Evolutionary conservation across 2,329 filamentous ascomycete species (phyloP).

Genomic region (Aspergillus luchuensis): DNA sequence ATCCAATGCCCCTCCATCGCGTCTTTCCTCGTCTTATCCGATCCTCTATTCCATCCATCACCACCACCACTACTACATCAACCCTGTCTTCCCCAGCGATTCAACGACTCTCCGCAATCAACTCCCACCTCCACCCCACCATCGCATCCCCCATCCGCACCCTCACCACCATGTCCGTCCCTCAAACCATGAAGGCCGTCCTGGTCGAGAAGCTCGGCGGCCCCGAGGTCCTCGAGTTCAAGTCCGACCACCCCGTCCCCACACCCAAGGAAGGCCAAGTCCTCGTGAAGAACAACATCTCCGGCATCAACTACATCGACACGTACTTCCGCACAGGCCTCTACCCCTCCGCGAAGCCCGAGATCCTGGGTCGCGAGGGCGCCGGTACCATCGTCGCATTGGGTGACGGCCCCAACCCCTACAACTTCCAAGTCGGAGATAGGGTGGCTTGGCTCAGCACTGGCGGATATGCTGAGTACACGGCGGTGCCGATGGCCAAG

Average conservation of each 20-base stretch:
- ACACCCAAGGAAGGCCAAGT: slow-evolving; percentile 68
- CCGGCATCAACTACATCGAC: slow-evolving; percentile 88
- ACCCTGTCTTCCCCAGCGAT: neutral
- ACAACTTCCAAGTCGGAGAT: slow-evolving; percentile 65
- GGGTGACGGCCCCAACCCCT: slow-evolving; percentile 53
- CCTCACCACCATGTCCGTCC: slow-evolving; percentile 48
- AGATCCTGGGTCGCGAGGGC: slow-evolving; percentile 78
- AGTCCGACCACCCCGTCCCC: slow-evolving; percentile 71
- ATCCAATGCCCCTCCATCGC: slow-evolving; percentile 11
- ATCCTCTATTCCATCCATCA: neutral
- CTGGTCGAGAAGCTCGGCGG: slow-evolving; percentile 72
- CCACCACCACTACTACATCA: neutral
- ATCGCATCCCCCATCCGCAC: slow-evolving; percentile 7
- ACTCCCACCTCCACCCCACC: slow-evolving; percentile 11
- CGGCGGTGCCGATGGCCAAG: slow-evolving; percentile 54
- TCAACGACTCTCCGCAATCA: slow-evolving; percentile 16
- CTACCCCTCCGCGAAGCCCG: slow-evolving; percentile 71
- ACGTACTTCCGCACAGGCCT: slow-evolving; percentile 87
- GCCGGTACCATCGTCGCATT: slow-evolving; percentile 69
- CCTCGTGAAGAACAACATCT: slow-evolving; percentile 76
- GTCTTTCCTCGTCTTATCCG: slow-evolving; percentile 2
- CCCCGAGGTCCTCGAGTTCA: slow-evolving; percentile 70
- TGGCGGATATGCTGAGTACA: slow-evolving; percentile 62
- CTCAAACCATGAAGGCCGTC: slow-evolving; percentile 72
- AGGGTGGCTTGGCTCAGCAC: slow-evolving; percentile 69